Base-by-base conservation (phyloP, 2,329 filamentous ascomycete genomes). In the Cercospora sesami region DNA sequence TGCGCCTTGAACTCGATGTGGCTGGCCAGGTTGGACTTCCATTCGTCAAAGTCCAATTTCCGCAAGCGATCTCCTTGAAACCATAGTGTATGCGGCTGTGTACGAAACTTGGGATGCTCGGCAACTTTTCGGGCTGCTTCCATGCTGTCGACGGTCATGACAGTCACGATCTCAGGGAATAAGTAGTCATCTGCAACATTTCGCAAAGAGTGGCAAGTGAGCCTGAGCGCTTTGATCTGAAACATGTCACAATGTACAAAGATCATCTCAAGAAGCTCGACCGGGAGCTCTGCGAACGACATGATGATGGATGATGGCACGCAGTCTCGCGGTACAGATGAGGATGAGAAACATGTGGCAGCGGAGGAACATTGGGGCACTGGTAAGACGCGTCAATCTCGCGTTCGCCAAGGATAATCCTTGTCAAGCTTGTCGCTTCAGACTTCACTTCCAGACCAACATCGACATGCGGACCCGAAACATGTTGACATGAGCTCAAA, bases 141-240 rank as follows among this genome's bases (percentile, higher is more conserved):
- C 28, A 63, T 53, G 61, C 61, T 63, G 28, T 53, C 33, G 1
- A 2, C 9, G 8, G 42, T 63, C 61, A 63, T 63, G 18, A 65
- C 63, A 55, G 61, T 63, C 26, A 63, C 16, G 30, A 63, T 55
- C 45, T 55, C 45, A 4, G 45, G 30, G n/a, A 63, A 63, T 14
- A 63, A 21, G 18, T 39, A 39, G 30, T 33, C 45, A n/a, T 63
- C 61, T 23, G 61, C 61, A 9, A 63, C 42, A 21, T 63, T 42
- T 5, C 31, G 61, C 9, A 55, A 23, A 14, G 61, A 33, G 2
- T 31, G 42, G 18, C 42, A 63, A 16, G 61, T 63, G 16, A 55
- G 28, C 21, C 61, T 31, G 18, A 63, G 45, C 28, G 42, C 45
- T 10, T 63, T 63, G 42, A 63, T 57, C 14, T 63, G 3, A 8